Evolutionary conservation across 371 early-diverging fungal species (phyloP).

Genomic region (Mortierella sp.): DNA sequence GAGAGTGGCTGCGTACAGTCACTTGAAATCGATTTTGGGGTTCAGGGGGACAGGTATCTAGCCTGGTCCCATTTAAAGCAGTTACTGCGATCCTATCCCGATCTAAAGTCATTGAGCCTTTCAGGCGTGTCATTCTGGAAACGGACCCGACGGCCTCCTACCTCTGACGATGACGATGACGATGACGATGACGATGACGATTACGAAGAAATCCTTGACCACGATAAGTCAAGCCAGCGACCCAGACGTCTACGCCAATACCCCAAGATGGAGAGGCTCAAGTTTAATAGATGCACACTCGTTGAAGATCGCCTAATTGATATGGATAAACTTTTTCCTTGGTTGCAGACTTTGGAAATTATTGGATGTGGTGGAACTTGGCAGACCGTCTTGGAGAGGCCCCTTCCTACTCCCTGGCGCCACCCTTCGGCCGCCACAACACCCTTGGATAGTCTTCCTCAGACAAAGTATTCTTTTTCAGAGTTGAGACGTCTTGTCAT

Average conservation of each 20-base stretch:
- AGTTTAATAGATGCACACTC: slow-evolving; percentile 2
- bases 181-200: neutral
- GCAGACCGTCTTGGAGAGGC: neutral
- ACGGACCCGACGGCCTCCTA: neutral
- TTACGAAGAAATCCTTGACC: neutral
- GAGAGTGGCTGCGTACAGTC: neutral
- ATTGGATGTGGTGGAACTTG: neutral
- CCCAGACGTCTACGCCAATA: neutral
- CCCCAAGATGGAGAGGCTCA: slow-evolving; percentile 8
- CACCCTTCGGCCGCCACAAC: neutral
- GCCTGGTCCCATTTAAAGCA: neutral
- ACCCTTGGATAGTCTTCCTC: neutral
- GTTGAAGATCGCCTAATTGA: neutral
- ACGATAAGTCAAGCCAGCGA: no score
- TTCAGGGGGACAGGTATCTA: neutral
- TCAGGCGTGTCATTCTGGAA: neutral
- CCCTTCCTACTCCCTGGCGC: neutral
- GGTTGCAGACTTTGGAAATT: neutral
- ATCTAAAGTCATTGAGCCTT: neutral
- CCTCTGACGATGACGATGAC: neutral
- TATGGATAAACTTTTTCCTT: slow-evolving; percentile 11
- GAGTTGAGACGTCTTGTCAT: slow-evolving; percentile 12
- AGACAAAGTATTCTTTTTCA: slow-evolving; percentile 1
- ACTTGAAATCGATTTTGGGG: neutral
- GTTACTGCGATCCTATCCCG: neutral